Evolutionary conservation across 805 yeast species (phyloP).

Genomic region (Ogataea nakhonphanomensis): DNA sequence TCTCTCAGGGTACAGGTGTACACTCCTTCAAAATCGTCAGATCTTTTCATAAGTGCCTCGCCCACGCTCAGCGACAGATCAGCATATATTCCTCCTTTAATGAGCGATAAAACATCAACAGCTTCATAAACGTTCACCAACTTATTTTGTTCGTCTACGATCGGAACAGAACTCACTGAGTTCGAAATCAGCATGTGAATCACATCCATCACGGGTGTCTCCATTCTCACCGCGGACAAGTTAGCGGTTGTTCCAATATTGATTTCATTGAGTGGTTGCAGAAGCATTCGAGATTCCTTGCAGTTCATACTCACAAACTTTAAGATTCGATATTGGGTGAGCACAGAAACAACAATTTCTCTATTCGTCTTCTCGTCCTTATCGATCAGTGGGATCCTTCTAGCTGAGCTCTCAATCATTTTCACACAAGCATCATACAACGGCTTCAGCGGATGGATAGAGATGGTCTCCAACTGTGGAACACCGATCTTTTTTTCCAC

Average conservation of each 20-base stretch:
- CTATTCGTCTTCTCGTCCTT: slow-evolving; percentile 88
- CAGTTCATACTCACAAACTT: slow-evolving; percentile 96
- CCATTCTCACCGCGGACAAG: slow-evolving; percentile 80
- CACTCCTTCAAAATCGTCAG: slow-evolving; percentile 97
- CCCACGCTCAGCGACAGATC: slow-evolving; percentile 91
- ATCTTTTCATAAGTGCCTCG: slow-evolving; percentile 88
- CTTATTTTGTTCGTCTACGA: slow-evolving; percentile 64
- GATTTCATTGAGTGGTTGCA: slow-evolving; percentile 70
- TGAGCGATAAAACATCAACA: slow-evolving; percentile 86
- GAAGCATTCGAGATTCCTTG: slow-evolving; percentile 82
- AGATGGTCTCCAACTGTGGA: slow-evolving; percentile 77
- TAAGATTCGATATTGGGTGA: slow-evolving; percentile 93
- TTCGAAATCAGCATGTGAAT: slow-evolving; percentile 74
- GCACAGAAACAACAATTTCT: slow-evolving; percentile 91
- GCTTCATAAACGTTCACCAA: slow-evolving; percentile 92
- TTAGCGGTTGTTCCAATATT: slow-evolving; percentile 53
- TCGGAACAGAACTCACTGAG: slow-evolving; percentile 91
- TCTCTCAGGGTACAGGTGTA: slow-evolving; percentile 91
- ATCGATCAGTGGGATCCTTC: slow-evolving; percentile 93
- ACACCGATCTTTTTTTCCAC: slow-evolving; percentile 87
- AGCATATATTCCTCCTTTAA: slow-evolving; percentile 90
- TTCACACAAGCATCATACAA: slow-evolving; percentile 89
- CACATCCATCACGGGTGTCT: slow-evolving; percentile 90
- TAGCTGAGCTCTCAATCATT: slow-evolving; percentile 84
- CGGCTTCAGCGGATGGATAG: slow-evolving; percentile 87